Evolutionary conservation across 2,329 filamentous ascomycete species (phyloP).

Genomic region (Monosporascus sp.): DNA sequence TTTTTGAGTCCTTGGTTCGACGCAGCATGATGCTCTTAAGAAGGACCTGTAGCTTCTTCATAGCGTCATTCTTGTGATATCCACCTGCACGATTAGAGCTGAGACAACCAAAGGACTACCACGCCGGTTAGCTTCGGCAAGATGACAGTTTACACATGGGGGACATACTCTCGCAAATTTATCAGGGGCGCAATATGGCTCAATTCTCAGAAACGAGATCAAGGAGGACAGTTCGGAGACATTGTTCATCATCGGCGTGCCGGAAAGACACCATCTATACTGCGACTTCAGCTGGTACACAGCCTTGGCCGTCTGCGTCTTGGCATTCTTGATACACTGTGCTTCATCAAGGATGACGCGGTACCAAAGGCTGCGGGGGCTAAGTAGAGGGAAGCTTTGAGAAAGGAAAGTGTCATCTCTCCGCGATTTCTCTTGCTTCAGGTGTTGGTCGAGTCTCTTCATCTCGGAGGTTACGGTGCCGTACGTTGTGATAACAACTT

Average conservation of each 20-base stretch:
- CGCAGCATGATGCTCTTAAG: slow-evolving; percentile 78
- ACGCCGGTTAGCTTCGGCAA: slow-evolving; percentile 5
- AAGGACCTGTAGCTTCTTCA: slow-evolving; percentile 67
- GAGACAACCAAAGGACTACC: slow-evolving; percentile 35
- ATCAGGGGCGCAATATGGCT: slow-evolving; percentile 62
- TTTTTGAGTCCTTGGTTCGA: slow-evolving; percentile 71
- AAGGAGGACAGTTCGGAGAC: slow-evolving; percentile 73
- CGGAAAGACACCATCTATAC: slow-evolving; percentile 70
- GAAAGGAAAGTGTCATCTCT: slow-evolving; percentile 33
- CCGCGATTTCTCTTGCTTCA: slow-evolving; percentile 37
- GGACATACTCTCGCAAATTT: slow-evolving; percentile 52
- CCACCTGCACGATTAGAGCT: slow-evolving; percentile 18
- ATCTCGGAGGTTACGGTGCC: slow-evolving; percentile 63
- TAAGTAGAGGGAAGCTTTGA: slow-evolving; percentile 52
- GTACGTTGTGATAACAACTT: slow-evolving; percentile 74
- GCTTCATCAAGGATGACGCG: slow-evolving; percentile 74
- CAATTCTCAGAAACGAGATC: slow-evolving; percentile 70
- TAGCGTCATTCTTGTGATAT: slow-evolving; percentile 55
- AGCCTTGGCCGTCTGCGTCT: slow-evolving; percentile 55
- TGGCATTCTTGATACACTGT: slow-evolving; percentile 73
- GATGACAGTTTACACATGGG: not conserved
- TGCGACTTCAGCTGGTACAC: slow-evolving; percentile 52
- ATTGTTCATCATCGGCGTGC: slow-evolving; percentile 86
- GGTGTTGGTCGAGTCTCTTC: slow-evolving; percentile 53
- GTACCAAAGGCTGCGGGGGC: slow-evolving; percentile 55